Conservation (phyloP, 768 basidiomycete genomes). For the Tulasnella sp. region DNA sequence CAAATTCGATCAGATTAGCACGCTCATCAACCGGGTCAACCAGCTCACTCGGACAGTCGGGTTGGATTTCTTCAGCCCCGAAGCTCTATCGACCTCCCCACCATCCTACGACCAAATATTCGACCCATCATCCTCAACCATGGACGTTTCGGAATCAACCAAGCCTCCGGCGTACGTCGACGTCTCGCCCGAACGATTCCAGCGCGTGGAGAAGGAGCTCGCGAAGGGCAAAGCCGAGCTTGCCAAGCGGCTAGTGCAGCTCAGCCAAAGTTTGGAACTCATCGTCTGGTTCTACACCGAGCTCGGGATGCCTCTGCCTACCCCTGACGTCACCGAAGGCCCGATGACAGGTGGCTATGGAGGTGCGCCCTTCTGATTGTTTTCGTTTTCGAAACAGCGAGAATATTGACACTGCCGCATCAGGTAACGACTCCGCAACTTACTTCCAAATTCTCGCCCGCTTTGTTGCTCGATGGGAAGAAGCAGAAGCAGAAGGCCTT, state of each 20-base stretch:
- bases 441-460: slow-evolving; percentile 55
- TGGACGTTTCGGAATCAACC: slow-evolving; percentile 42
- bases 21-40: slow-evolving; percentile 67
- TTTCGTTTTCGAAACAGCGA: no score
- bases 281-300: slow-evolving; percentile 84
- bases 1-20: slow-evolving; percentile 73
- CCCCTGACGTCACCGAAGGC: slow-evolving; percentile 40
- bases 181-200: slow-evolving; percentile 79
- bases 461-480: slow-evolving; percentile 67
- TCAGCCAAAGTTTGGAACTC: slow-evolving; percentile 68
- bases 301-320: slow-evolving; percentile 65
- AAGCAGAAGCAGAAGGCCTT: slow-evolving; percentile 56
- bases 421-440: neutral
- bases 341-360: slow-evolving; percentile 22
- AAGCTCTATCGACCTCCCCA: slow-evolving; percentile 50
- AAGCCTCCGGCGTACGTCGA: slow-evolving; percentile 54
- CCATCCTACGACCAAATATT: slow-evolving; percentile 49
- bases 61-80: slow-evolving; percentile 58
- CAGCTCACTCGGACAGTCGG: slow-evolving; percentile 64
- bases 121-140: slow-evolving; percentile 2
- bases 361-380: neutral
- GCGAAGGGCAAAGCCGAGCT: slow-evolving; percentile 86
- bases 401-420: no score
- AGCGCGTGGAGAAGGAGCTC: slow-evolving; percentile 80
- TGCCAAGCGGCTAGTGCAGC: slow-evolving; percentile 67